Conservation (phyloP, 2,329 filamentous ascomycete species). For the Paramyrothecium sp. region DNA sequence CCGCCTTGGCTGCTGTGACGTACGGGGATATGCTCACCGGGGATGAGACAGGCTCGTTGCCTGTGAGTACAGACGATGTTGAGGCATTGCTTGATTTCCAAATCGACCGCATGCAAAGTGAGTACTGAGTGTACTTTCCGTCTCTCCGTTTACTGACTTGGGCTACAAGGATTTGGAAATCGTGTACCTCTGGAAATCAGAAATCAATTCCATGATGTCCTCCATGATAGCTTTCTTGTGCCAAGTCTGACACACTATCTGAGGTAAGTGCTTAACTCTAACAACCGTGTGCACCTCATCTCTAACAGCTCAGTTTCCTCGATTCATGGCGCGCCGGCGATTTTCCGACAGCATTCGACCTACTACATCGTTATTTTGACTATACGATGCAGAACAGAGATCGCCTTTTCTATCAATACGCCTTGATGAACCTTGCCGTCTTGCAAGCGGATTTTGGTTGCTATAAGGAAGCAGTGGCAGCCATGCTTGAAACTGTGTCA, state of each 20-base stretch:
- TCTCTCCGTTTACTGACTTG: slow-evolving; percentile 9
- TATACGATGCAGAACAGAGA: slow-evolving; percentile 88
- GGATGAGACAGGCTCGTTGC: slow-evolving; percentile 35
- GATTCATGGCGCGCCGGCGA: slow-evolving; percentile 92
- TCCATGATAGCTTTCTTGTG: slow-evolving; percentile 64
- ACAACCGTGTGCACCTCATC: not conserved
- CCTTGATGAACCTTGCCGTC: slow-evolving; percentile 87
- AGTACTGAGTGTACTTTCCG: slow-evolving; percentile 17
- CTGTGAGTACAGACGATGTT: slow-evolving; percentile 74
- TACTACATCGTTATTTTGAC: slow-evolving; percentile 92
- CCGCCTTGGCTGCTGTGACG: slow-evolving; percentile 43
- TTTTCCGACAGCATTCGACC: slow-evolving; percentile 85
- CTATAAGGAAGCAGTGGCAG: slow-evolving; percentile 82
- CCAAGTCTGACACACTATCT: slow-evolving; percentile 77
- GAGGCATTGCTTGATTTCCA: slow-evolving; percentile 84
- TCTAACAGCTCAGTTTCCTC: slow-evolving; percentile 62
- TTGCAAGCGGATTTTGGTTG: slow-evolving; percentile 95
- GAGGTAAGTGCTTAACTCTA: slow-evolving; percentile 39
- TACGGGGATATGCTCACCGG: slow-evolving; percentile 54
- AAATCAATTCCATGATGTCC: slow-evolving; percentile 65
- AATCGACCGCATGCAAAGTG: slow-evolving; percentile 82
- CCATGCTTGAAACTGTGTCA: slow-evolving; percentile 92
- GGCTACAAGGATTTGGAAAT: slow-evolving; percentile 63
- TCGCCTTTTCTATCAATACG: slow-evolving; percentile 89
- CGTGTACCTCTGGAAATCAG: slow-evolving; percentile 75